These are phyloP conservation scores for Penicillium maclennaniae DNA, from an alignment of 495 filamentous ascomycete species.

Conservation along the genomic window DNA sequence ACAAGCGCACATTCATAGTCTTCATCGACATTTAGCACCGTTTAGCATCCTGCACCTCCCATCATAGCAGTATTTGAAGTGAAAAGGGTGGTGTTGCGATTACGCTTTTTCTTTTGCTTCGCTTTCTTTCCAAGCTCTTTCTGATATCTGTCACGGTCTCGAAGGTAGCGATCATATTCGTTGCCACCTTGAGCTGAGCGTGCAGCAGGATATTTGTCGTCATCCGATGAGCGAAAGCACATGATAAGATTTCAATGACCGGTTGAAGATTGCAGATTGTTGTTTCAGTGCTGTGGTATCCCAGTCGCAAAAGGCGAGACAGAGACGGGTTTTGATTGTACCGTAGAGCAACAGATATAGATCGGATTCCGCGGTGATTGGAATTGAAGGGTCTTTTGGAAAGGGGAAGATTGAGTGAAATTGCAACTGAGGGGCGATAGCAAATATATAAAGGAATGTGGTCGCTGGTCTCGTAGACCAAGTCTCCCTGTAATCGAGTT, in stretches of 20 bases:
- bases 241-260: constrained; percentile 3
- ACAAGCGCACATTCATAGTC: too few relatives aligned
- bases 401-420: too few relatives aligned
- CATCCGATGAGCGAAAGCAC: constrained; percentile 6
- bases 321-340: too few relatives aligned
- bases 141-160: constrained; percentile 6
- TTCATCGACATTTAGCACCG: too few relatives aligned
- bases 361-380: background rate
- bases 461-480: too few relatives aligned
- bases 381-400: too few relatives aligned
- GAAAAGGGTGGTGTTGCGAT: background rate
- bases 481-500: too few relatives aligned
- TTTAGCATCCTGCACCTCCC: background rate
- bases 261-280: background rate
- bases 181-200: constrained; percentile 1
- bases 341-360: too few relatives aligned
- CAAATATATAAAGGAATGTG: too few relatives aligned
- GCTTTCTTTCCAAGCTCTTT: background rate
- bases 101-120: background rate
- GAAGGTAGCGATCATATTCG: constrained; percentile 5
- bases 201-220: constrained; percentile 4
- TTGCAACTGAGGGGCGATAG: too few relatives aligned
- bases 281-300: background rate
- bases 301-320: too few relatives aligned
- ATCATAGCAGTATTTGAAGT: background rate